Base-by-base conservation (phyloP, 2,329 filamentous ascomycete species). In the Curvularia sp. region DNA sequence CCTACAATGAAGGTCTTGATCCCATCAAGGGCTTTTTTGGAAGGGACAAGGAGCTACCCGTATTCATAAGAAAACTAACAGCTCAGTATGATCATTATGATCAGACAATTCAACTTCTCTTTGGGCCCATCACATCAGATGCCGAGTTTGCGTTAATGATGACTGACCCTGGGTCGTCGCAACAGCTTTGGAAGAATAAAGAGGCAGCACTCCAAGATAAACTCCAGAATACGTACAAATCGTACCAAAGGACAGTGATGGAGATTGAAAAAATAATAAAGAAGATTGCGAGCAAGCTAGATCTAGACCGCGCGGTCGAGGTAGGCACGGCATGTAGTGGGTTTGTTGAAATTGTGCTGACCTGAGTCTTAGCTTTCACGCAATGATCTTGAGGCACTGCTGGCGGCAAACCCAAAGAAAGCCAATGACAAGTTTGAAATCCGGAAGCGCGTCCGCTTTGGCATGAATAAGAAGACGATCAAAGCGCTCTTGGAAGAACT, bases 1-100 rank as follows among this genome's bases (percentile, higher is more conserved):
- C 69, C 34, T 79, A 79, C 49, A 74, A 77, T 39, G 74, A 77
- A 42, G 74, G 78, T 2, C 66, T 79, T 3, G 75, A 79, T 53
- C 76, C 73, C 0, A 65, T 80, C 43, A 79, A 78, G 53, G 66
- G 66, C 49, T 77, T 78, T 41, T 56, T 73, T 41, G 60, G 73
- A 62, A 76, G 75, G 72, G 72, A 77, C 46, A 62, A 67, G 10
- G 73, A 77, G 53, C 65, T 76, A 3, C 75, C 74, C 1, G 60
- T 72, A 32, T 70, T 71, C 38, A 76, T 77, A 39, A 73, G 74
- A 15, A 77, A 77, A 45, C 65, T 78, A 1, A 55, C 74, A 27
- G 76, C 73, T 49, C 73, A 78, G 53, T 72, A 77, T 62, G 74
- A 74, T 7, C 75, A 77, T 49, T 77, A 70, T 56, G 67, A 68